phyloP scores from a whole-genome alignment of 2,329 filamentous ascomycete species.

The Penicillium sp. region DNA sequence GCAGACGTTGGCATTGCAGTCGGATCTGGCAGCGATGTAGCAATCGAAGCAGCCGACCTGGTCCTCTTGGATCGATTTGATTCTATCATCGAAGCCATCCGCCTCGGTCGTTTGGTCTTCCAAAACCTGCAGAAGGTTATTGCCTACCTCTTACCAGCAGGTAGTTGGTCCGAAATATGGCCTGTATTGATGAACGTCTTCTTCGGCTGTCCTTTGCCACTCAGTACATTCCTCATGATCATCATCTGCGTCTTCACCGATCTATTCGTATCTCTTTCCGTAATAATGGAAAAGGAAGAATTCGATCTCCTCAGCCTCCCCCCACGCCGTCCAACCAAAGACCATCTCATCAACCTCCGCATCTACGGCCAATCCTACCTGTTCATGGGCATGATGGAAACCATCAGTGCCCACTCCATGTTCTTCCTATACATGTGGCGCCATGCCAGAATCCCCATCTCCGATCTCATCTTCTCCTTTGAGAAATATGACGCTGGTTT shows the following conservation, averaged over 20 bases:
- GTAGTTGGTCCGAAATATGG: conserved; percentile 58
- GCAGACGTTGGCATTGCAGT: conserved; percentile 39
- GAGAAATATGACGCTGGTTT: conserved; percentile 52
- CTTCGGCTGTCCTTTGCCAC: conserved; percentile 53
- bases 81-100: conserved; percentile 36
- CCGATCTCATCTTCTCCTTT: conserved; percentile 52
- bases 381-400: conserved; percentile 55
- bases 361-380: conserved; percentile 55
- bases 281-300: conserved; percentile 58
- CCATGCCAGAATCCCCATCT: conserved; percentile 49
- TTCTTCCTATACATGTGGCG: conserved; percentile 56
- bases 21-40: conserved; percentile 42
- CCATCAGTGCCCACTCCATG: conserved; percentile 52
- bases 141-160: conserved; percentile 51
- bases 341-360: conserved; percentile 54
- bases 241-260: conserved; percentile 59
- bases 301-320: conserved; percentile 54
- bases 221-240: conserved; percentile 58
- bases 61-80: conserved; percentile 39
- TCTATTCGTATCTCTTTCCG: conserved; percentile 51
- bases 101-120: conserved; percentile 36
- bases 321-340: conserved; percentile 51
- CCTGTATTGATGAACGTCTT: conserved; percentile 58
- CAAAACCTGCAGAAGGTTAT: conserved; percentile 42
- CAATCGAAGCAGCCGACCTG: conserved; percentile 43